Base-by-base conservation (phyloP, 768 basidiomycete genomes). In the Polyporus arcularius region DNA sequence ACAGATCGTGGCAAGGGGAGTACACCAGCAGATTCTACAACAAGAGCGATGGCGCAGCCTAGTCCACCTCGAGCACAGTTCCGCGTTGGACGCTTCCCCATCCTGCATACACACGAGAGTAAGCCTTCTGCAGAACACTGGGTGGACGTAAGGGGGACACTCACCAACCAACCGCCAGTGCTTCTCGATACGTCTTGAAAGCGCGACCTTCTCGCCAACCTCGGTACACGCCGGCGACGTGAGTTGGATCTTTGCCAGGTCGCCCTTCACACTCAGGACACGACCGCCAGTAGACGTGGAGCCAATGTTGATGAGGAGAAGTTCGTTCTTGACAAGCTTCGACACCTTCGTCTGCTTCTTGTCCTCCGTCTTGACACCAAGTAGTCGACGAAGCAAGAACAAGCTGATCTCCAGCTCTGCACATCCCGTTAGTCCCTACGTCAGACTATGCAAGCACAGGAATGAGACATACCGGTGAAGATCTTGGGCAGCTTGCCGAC, bases 361-460 rank as follows among this genome's bases (percentile, higher is more conserved):
- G 79, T 98, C 97, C 75, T 98, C 96, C 26, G 95, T 94, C 75
- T 96, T 95, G 63, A 99, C 97, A 72, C 97, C 96, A n/a, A 98
- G 85, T 55, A 98, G 78, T 61, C 97, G 87, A 61, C 97, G 92
- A 38, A 99, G 89, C 35, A 98, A 80, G 88, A 98, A 99, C 67
- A 96, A 80, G 67, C 86, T 91, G 72, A 96, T 94, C 75, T 96
- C 94, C 56, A 96, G 81, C 75, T 96, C 94, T 93, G 60, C 53
- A 55, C 12, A 4, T n/a, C 0, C n/a, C 4, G 16, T 45, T 18
- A 21, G 6, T 30, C 18, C 48, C 39, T 45, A 21, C 26, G 52
- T 42, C 42, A 63, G 51, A n/a, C 7, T 18, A 2, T 12, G 35
- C 35, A 5, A 26, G 21, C 1, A 26, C 1, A 26, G 21, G 21